phyloP scores from a whole-genome alignment of 306 rosid species.

The Hylodesmum podocarpum region DNA sequence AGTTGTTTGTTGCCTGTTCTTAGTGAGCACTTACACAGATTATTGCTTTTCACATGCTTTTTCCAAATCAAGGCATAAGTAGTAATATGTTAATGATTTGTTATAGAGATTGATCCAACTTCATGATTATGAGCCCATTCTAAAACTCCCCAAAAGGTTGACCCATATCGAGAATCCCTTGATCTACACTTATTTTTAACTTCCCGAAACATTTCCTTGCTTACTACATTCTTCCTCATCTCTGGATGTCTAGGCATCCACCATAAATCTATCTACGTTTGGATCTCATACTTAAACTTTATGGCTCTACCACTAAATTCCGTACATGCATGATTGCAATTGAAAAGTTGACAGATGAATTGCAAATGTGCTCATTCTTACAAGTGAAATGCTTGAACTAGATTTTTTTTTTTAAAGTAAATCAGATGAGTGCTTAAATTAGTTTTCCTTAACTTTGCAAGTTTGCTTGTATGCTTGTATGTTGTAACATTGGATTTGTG shows the following conservation, averaged over 20 bases:
- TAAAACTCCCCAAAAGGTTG: too few relatives aligned
- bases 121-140: not conserved
- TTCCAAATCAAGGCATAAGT: not conserved
- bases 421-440: not conserved
- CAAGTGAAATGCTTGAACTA: conserved; percentile 2
- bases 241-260: too few relatives aligned
- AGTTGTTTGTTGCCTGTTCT: not conserved
- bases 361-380: not conserved
- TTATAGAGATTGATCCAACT: not conserved
- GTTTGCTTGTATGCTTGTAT: conserved; percentile 15
- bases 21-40: not conserved
- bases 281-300: too few relatives aligned
- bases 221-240: too few relatives aligned
- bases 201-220: too few relatives aligned
- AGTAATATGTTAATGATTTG: not conserved
- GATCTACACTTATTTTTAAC: too few relatives aligned
- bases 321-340: not conserved
- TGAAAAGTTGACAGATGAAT: not conserved
- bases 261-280: too few relatives aligned
- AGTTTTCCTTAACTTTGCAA: not conserved
- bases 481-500: conserved; percentile 14
- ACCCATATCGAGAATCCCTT: too few relatives aligned
- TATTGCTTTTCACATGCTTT: conserved; percentile 12
- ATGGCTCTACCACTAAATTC: too few relatives aligned
- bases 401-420: not conserved